Percentiles rank a stretch among this genome's conserved stretches.
Conservation (phyloP, 768 basidiomycete species). For the Agaricus blazei region DNA sequence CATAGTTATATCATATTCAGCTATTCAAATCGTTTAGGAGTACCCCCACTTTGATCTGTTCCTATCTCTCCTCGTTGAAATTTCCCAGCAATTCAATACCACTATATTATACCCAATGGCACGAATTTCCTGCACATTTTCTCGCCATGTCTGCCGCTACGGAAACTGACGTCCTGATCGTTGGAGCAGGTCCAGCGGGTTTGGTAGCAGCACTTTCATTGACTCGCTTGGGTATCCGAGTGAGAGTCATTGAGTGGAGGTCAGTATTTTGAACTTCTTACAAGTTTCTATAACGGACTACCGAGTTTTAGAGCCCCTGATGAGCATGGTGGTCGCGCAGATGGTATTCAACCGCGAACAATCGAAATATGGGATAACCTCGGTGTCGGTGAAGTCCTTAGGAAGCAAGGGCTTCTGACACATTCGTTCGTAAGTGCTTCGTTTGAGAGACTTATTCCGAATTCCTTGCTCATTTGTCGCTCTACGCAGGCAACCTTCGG, state of each 20-base stretch:
- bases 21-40: too few relatives aligned
- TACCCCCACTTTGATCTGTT: too few relatives aligned
- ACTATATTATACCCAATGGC: too few relatives aligned
- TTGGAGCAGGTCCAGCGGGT: background rate
- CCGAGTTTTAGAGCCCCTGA: background rate
- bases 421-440: background rate
- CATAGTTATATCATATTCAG: too few relatives aligned
- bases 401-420: background rate
- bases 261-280: background rate
- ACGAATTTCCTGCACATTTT: too few relatives aligned
- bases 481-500: background rate
- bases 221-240: background rate
- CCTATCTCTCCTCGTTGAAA: too few relatives aligned
- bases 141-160: background rate
- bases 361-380: conserved; percentile 17
- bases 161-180: background rate
- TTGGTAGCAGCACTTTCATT: background rate
- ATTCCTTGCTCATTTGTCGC: background rate
- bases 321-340: conserved; percentile 11
- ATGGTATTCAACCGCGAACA: conserved; percentile 18
- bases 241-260: background rate
- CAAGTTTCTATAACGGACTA: background rate
- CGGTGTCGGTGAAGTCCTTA: conserved; percentile 5
- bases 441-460: background rate
- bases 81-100: too few relatives aligned